Evolutionary conservation across 257 asterid genomes (phyloP), one percentile per base, ranked within the genome.

Genomic region (Salvia hispanica): DNA sequence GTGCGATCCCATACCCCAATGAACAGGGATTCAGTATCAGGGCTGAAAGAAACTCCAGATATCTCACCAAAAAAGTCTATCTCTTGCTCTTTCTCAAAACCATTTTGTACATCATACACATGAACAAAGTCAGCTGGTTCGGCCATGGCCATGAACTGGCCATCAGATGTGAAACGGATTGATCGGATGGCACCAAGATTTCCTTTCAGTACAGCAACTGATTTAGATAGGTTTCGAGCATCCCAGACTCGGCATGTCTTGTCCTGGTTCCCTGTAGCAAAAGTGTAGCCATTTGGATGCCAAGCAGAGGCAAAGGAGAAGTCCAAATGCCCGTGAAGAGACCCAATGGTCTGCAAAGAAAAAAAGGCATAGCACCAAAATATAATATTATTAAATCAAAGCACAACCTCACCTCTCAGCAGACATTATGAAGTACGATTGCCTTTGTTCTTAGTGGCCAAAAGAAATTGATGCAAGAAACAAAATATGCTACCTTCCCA

Each of bases 231-330:
- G 71, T 84, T 80, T 1, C 90, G 86, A 9, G 81, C 72, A 67
- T 86, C 93, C 90, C 93, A 86, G 25, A 86, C 84, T 40, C 93
- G 77, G 66, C 90, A 86, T 33, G 93, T 86, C 72, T 86, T 84
- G 79, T 86, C 93, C 72, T 86, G 93, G 78, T 86, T 86, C 52
- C 93, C 93, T 0, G 93, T 86, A 70, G 93, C 90, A 67, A 86
- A 82, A 13, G 55, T 69, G 65, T 72, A 25, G 28, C 93, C 93
- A 25, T 81, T 78, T 31, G 88, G 89, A 71, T 83, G 92, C 92
- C 92, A 86, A 34, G 92, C 92, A 25, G 92, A 83, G 15, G 93
- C 93, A 18, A 84, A 86, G 7, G 93, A 86, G 78, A 75, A 86
- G 66, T 84, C 93, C 75, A 74, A 68, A 72, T 86, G 93, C 54